Evolutionary conservation across 2,329 filamentous ascomycete genomes (phyloP).

Genomic region (Emergomyces orientalis): DNA sequence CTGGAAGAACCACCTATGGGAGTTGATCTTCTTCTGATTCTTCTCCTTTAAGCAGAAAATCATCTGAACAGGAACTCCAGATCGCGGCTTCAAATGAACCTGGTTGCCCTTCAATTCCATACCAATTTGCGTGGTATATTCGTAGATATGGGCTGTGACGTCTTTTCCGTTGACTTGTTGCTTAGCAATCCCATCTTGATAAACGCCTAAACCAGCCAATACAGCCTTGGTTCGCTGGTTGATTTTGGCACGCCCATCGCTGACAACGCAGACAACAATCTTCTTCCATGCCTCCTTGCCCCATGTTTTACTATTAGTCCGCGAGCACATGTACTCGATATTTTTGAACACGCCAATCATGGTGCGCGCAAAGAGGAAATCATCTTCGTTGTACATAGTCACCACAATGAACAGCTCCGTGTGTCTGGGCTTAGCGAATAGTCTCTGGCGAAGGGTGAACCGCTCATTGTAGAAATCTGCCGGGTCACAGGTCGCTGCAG

Average conservation of each 20-base stretch:
- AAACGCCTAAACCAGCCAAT: slow-evolving; percentile 86
- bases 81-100: slow-evolving; percentile 72
- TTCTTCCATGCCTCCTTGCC: slow-evolving; percentile 99
- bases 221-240: slow-evolving; percentile 84
- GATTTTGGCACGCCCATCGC: slow-evolving; percentile 94
- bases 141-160: slow-evolving; percentile 95
- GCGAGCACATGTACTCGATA: slow-evolving; percentile 93
- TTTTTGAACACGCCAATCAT: slow-evolving; percentile 98
- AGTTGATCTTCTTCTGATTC: slow-evolving; percentile 99
- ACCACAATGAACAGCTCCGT: slow-evolving; percentile 94
- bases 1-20: slow-evolving; percentile 97
- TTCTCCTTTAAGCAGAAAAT: slow-evolving; percentile 98
- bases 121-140: slow-evolving; percentile 53
- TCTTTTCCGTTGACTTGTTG: slow-evolving; percentile 95
- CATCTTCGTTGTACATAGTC: slow-evolving; percentile 99
- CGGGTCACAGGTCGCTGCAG: slow-evolving; percentile 89
- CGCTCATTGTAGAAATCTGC: slow-evolving; percentile 77
- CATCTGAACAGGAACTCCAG: slow-evolving; percentile 82
- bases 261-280: slow-evolving; percentile 96
- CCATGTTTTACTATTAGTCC: slow-evolving; percentile 92
- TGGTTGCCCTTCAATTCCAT: slow-evolving; percentile 84
- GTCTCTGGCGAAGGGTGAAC: slow-evolving; percentile 81
- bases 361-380: slow-evolving; percentile 87
- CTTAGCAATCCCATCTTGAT: slow-evolving; percentile 97
- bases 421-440: slow-evolving; percentile 85